Evolutionary conservation across 140 eudicot genomes (phyloP).

Genomic region (Senecio squalidus): DNA sequence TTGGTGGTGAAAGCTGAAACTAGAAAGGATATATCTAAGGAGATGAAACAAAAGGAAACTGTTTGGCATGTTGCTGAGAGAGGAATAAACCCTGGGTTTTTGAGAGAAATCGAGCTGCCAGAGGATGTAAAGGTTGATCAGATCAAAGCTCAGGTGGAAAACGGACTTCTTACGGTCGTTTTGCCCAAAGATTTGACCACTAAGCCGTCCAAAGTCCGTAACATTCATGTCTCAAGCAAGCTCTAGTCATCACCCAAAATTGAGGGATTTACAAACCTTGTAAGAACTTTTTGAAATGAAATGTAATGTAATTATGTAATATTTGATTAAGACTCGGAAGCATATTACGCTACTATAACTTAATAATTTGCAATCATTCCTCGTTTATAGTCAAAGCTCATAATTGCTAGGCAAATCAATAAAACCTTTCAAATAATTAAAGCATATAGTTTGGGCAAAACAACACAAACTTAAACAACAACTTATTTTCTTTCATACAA

Average conservation of each 20-base stretch:
- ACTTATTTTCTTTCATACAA: too few species aligned
- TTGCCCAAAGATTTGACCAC: slow-evolving; percentile 65
- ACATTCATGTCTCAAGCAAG: slow-evolving; percentile 66
- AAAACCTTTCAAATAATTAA: too few species aligned
- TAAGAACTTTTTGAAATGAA: too few species aligned
- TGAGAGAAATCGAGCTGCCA: slow-evolving; percentile 71
- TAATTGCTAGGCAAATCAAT: too few species aligned
- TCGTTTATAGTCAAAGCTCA: too few species aligned
- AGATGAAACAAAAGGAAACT: slow-evolving; percentile 44
- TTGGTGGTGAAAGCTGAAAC: slow-evolving; percentile 57
- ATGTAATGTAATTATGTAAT: too few species aligned
- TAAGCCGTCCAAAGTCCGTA: slow-evolving; percentile 62
- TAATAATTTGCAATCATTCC: too few species aligned
- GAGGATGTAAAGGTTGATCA: slow-evolving; percentile 79
- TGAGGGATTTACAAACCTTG: too few species aligned
- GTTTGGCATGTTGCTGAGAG: slow-evolving; percentile 92
- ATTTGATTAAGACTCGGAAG: too few species aligned
- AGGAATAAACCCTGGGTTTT: slow-evolving; percentile 33
- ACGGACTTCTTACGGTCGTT: slow-evolving; percentile 70
- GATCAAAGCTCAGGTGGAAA: slow-evolving; percentile 81
- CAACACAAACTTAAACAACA: too few species aligned
- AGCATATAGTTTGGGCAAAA: too few species aligned
- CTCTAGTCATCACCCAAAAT: slow-evolving; percentile 36
- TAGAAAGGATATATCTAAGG: slow-evolving; percentile 30
- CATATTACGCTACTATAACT: too few species aligned